A percentile compares a stretch with the other conserved stretches of the same genome.
Evolutionary conservation across 129 eudicot species (phyloP).

Genomic region (Helianthus tuberosus): DNA sequence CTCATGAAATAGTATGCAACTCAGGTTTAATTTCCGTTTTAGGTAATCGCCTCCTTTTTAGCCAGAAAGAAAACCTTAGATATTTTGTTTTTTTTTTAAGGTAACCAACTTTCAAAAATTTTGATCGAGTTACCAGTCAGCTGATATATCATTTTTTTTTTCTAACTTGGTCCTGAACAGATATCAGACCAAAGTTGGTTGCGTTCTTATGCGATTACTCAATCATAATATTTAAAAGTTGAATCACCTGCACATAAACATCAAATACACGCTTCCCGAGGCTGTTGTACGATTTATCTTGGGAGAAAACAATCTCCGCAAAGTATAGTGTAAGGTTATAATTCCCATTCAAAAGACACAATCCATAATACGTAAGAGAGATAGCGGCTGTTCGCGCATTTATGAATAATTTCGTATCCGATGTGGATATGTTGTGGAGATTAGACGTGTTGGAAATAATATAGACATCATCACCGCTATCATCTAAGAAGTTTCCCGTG

Average conservation of each 20-base stretch:
- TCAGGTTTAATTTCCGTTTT: neutral
- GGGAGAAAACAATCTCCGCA: slow-evolving; percentile 70
- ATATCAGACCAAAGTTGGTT: neutral
- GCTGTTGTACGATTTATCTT: slow-evolving; percentile 56
- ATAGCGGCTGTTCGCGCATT: slow-evolving; percentile 74
- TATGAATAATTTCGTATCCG: slow-evolving; percentile 42
- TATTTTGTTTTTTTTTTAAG: too few relatives aligned
- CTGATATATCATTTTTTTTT: too few relatives aligned
- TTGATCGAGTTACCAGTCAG: too few relatives aligned
- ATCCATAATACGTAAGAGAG: slow-evolving; percentile 83
- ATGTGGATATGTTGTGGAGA: slow-evolving; percentile 37
- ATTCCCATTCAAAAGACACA: slow-evolving; percentile 72
- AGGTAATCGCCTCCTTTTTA: neutral
- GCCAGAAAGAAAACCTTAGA: too few relatives aligned
- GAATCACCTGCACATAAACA: slow-evolving; percentile 74
- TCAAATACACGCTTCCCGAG: slow-evolving; percentile 75
- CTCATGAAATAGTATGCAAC: too few relatives aligned
- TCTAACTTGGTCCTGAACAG: neutral
- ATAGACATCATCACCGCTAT: slow-evolving; percentile 51
- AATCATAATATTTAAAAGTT: neutral
- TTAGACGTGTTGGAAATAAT: slow-evolving; percentile 52
- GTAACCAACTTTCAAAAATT: too few relatives aligned
- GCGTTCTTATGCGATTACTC: neutral
- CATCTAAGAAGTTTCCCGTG: slow-evolving; percentile 73
- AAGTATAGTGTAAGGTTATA: slow-evolving; percentile 75